phyloP scores from a whole-genome alignment of 176 grass and related monocot genomes.

The Oryza glaberrima region DNA sequence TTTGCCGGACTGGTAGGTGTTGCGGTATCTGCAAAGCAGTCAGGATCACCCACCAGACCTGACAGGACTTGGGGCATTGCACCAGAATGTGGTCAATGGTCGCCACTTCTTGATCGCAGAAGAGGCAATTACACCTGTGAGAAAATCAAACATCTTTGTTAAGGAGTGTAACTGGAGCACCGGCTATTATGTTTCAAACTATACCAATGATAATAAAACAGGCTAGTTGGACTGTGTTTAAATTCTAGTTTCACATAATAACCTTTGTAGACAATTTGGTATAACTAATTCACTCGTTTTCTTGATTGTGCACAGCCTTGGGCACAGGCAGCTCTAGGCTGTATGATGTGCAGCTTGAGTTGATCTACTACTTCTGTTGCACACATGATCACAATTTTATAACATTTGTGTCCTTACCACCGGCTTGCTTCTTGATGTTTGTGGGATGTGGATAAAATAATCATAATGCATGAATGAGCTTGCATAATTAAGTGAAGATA shows the following conservation, averaged over 20 bases:
- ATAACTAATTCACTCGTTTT: background rate
- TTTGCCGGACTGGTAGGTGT: too few relatives aligned
- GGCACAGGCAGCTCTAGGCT: background rate
- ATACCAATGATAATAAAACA: background rate
- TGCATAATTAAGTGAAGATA: constrained; percentile 9
- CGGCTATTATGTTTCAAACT: background rate
- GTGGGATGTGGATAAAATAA: background rate
- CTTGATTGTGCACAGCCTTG: constrained; percentile 7
- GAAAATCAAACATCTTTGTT: constrained; percentile 2
- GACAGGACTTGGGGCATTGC: too few relatives aligned
- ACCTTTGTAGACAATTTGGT: constrained; percentile 5
- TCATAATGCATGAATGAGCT: constrained; percentile 3
- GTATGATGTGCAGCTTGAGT: background rate
- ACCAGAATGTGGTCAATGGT: too few relatives aligned
- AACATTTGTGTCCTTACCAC: background rate
- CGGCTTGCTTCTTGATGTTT: background rate
- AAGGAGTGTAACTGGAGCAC: constrained; percentile 23
- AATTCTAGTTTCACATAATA: background rate
- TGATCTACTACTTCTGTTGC: constrained; percentile 2
- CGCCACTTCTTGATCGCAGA: too few relatives aligned
- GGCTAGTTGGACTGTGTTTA: background rate
- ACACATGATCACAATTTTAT: constrained; percentile 1
- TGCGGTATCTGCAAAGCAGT: too few relatives aligned
- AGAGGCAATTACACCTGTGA: background rate
- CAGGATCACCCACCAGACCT: too few relatives aligned